Evolutionary conservation across 495 filamentous ascomycete species (phyloP), one percentile per base, ranked within the genome.

Genomic region (Hypoxylon lenormandii): DNA sequence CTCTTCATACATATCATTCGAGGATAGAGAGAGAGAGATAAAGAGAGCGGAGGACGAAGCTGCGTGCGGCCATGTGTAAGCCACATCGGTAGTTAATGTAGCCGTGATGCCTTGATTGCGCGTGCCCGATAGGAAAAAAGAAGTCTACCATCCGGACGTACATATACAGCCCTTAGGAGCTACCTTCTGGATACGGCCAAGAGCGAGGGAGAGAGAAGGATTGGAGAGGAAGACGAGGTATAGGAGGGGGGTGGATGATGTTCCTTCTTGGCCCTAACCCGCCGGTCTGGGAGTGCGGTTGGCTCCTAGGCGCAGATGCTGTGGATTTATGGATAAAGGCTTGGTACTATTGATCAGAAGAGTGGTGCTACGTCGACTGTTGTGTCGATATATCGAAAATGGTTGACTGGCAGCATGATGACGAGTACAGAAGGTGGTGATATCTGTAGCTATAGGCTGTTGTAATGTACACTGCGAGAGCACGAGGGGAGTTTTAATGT

Each of bases 241-340:
- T 38, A 46, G 50, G 58, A 10, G 64, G 68, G 64, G 64, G 64
- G 64, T 55, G 64, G 64, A n/a, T n/a, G 46, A 26, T 72, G 55
- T 69, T 49, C 42, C 36, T 68, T 63, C 69, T 72, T 72, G 69
- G 69, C 69, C 59, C 43, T 51, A 69, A 68, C 69, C 69, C 69
- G 64, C 60, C 55, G n/a, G 64, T 60, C 69, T 72, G 64, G 69
- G 64, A 72, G 38, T 49, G 56, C 69, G 60, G 69, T 68, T 64
- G 69, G 43, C 62, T 64, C 55, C 48, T 54, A 42, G 54, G 22
- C 55, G 59, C 56, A 64, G 54, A 64, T 60, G 69, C 23, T 69
- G 59, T 64, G 63, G 53, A 58, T 16, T 36, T 64, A 50, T 64
- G 63, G 53, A 62, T 26, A 57, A 56, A 65, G 48, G 60, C 58